A percentile compares a stretch with the other conserved stretches of the same genome.
Evolutionary conservation across 257 asterid genomes (phyloP).

Genomic region (Solanum clarkiae): DNA sequence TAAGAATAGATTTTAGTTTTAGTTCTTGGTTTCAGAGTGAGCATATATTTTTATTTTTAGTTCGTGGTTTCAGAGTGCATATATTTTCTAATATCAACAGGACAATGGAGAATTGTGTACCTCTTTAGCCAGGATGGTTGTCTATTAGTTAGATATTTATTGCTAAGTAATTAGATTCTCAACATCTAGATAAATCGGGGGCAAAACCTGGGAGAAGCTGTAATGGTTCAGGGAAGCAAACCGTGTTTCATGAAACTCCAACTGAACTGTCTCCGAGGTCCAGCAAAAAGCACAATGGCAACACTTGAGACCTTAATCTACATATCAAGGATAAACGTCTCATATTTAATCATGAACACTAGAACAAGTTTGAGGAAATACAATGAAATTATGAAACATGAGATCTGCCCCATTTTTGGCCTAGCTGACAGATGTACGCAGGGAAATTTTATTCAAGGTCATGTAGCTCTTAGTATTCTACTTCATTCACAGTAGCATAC

Average conservation of each 20-base stretch:
- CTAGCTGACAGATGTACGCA: background rate
- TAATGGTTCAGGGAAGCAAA: background rate
- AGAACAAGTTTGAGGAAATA: background rate
- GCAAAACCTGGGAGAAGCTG: background rate
- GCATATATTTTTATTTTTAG: background rate
- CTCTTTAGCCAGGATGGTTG: background rate
- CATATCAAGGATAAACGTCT: background rate
- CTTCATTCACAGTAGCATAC: background rate
- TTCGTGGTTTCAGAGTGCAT: background rate
- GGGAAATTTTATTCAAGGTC: background rate
- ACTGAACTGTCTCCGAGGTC: background rate
- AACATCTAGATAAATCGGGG: background rate
- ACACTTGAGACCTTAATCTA: background rate
- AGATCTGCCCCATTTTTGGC: background rate
- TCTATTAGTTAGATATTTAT: background rate
- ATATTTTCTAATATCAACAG: background rate
- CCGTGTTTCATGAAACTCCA: background rate
- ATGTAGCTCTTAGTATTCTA: background rate
- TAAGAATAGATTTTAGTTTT: background rate
- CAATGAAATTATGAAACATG: background rate
- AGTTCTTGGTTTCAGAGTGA: background rate
- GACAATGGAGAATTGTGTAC: background rate
- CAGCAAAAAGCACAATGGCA: background rate
- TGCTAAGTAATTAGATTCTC: background rate
- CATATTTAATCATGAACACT: background rate